Percentiles rank a stretch among this genome's conserved stretches.
phyloP scores from a whole-genome alignment of 106 monocot genomes.

The Phalaenopsis aphrodite region DNA sequence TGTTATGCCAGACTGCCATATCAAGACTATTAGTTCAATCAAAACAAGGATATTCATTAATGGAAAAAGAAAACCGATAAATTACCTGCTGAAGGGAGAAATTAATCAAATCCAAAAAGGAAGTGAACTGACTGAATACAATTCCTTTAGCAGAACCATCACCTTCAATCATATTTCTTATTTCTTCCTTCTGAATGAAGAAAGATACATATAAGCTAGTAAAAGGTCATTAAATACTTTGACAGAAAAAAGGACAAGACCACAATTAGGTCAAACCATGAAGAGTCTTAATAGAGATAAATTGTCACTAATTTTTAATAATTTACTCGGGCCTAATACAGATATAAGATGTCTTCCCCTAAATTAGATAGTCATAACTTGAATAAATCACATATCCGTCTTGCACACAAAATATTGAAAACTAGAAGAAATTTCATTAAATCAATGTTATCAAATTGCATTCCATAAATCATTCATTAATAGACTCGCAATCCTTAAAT shows the following conservation, averaged over 20 bases:
- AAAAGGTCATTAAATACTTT: background rate
- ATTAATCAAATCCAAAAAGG: conserved; percentile 77
- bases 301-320: background rate
- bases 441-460: no score
- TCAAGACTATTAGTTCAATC: conserved; percentile 17
- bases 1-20: conserved; percentile 63
- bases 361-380: no score
- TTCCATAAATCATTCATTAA: no score
- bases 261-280: background rate
- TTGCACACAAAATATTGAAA: no score
- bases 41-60: background rate
- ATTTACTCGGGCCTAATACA: no score
- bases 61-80: background rate
- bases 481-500: no score
- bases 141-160: conserved; percentile 92
- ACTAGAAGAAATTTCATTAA: no score
- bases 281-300: background rate
- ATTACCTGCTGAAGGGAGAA: conserved; percentile 63
- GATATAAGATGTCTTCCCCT: no score
- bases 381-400: no score
- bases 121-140: conserved; percentile 89
- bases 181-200: conserved; percentile 59
- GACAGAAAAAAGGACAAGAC: conserved; percentile 5
- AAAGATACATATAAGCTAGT: background rate
- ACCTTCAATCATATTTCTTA: conserved; percentile 79